Base-by-base conservation (phyloP, 495 filamentous ascomycete genomes). In the Pyronema omphalodes region DNA sequence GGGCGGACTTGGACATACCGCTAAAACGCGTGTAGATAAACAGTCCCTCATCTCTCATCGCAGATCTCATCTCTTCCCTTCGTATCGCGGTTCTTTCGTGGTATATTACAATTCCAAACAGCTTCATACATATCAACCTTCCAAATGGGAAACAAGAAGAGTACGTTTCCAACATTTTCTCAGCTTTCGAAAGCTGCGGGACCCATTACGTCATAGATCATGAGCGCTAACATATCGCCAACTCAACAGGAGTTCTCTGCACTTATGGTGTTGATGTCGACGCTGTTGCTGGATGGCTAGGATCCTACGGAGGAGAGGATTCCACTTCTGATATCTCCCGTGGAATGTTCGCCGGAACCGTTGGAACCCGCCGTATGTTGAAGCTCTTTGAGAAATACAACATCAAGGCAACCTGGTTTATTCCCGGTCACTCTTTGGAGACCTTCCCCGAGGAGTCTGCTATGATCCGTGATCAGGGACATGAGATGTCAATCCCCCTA, bases 381-480 rank as follows among this genome's bases (percentile, higher is more conserved):
- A 85, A 83, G 57, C 66, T 89, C 1, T 84, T 87, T 64, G 72
- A 79, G 7, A 86, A 84, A 64, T 82, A 86, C 72, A 76, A 79
- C 54, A 89, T 89, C 70, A 87, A 83, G 67, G 76, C 81, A 9
- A 84, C 83, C 6, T 88, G 81, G 80, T 88, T 89, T 66, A 86
- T 89, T 55, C 84, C 83, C 0, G 84, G 83, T 0, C 84, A 89
- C 66, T 80, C 77, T 0, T 74, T 89, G 12, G 84, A 89, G 56
- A 85, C 60, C 0, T 88, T 87, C 61, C 83, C 83, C 0, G 80
- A 83, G 61, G 81, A 86, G 60, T 84, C 80, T 60, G 76, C 77
- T 29, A 73, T 76, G 69, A 73, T 89, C 33, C 72, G 80, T n/a
- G 84, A 88, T 54, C 71, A 74, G 3, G 84, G 84, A 1, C 84